Evolutionary conservation across 139 green algal genomes (phyloP), one percentile per base, ranked within the genome.

Genomic region (Tetradesmus obliquus): DNA sequence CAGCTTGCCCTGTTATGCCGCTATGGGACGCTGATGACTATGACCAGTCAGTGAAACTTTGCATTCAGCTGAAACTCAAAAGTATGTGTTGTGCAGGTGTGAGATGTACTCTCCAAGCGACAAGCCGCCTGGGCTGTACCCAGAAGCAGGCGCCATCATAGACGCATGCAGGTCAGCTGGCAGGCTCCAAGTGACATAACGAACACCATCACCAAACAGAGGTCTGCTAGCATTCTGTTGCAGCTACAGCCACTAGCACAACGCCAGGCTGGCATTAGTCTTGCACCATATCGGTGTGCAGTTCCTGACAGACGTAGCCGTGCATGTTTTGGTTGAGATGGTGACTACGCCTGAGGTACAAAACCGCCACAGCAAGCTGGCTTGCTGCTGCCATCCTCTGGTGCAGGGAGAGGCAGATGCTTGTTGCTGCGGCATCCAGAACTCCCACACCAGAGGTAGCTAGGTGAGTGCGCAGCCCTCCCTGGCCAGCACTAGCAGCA

Each of bases 361-460:
- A 71, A 20, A 15, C 9, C 2, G 3, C 7, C 60, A 71, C 60
- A 71, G 8, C 60, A 71, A 71, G 60, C 9, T 71, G 60, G 19
- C 60, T 71, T 45, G 32, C 8, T 19, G 60, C 60, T 19, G 60
- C 60, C 60, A 71, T 19, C 7, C 7, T 76, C 5, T 6, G 13
- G 7, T 57, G 88, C 88, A 86, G 88, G 55, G 54, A 91, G 20
- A n/a, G 57, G 10, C 24, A 62, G 1, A 85, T 91, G 2, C 12
- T 62, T 2, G 19, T 93, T 9, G 91, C 82, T 2, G 84, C 88
- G 17, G 91, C 91, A 72, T 93, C 91, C 15, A 32, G 91, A 10
- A 93, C 91, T 74, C 91, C 91, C 45, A 93, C 91, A 3, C 91
- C 91, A 6, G 69, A 93, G 72, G 91, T 93, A 3, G 91, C 91